These are phyloP conservation scores for Austroboletus eburneus DNA, from an alignment of 768 basidiomycete genomes.

Conservation along the genomic window DNA sequence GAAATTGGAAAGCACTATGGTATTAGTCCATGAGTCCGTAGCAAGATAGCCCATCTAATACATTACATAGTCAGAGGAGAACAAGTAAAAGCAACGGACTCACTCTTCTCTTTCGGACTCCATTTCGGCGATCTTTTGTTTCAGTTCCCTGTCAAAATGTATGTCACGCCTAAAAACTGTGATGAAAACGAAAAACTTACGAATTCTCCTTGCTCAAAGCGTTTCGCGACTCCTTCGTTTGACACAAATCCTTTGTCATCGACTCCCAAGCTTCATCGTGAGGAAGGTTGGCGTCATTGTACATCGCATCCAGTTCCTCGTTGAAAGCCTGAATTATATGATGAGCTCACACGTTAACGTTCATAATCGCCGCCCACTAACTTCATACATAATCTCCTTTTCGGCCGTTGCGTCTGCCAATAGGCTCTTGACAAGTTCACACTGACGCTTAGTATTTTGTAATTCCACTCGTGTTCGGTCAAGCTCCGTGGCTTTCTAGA, in stretches of 20 bases:
- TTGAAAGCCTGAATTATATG: conserved; percentile 73
- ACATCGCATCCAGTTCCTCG: conserved; percentile 90
- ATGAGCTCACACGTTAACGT: neutral
- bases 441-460: conserved; percentile 65
- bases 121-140: conserved; percentile 61
- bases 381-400: conserved; percentile 93
- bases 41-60: conserved; percentile 62
- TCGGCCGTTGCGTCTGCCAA: conserved; percentile 76
- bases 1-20: conserved; percentile 27
- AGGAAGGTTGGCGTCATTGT: conserved; percentile 77
- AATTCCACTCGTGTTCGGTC: conserved; percentile 62
- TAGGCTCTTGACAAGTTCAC: conserved; percentile 74
- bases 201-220: conserved; percentile 73
- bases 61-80: conserved; percentile 11
- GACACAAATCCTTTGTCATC: conserved; percentile 65
- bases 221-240: conserved; percentile 75
- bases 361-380: conserved; percentile 32
- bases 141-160: conserved; percentile 50
- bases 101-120: conserved; percentile 81
- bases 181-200: conserved; percentile 40
- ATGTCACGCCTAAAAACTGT: conserved; percentile 1
- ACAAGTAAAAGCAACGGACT: conserved; percentile 24
- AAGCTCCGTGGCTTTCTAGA: conserved; percentile 58
- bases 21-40: conserved; percentile 46
- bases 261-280: conserved; percentile 81